phyloP scores from a whole-genome alignment of 768 basidiomycete genomes.

The Dentipellis sp. region DNA sequence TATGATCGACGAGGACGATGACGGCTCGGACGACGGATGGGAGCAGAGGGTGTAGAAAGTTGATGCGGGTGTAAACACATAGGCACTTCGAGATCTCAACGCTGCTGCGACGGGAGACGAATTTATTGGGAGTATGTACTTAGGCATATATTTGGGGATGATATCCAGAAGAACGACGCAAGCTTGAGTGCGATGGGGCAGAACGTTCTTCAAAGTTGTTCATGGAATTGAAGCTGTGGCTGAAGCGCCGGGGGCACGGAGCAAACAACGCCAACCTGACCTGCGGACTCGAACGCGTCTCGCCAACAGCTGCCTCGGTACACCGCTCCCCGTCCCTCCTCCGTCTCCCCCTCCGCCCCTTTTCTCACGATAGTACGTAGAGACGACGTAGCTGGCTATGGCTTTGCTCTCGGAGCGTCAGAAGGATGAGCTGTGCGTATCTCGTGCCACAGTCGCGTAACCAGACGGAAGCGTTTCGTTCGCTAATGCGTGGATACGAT shows the following conservation, averaged over 20 bases:
- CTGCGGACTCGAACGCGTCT: neutral
- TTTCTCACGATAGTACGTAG: neutral
- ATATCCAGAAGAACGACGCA: too few relatives aligned
- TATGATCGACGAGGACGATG: neutral
- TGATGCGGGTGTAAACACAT: too few relatives aligned
- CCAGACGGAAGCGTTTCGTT: neutral
- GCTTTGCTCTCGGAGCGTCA: neutral
- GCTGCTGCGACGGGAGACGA: too few relatives aligned
- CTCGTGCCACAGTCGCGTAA: neutral
- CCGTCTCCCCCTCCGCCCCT: neutral
- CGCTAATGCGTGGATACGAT: neutral
- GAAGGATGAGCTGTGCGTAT: constrained; percentile 1
- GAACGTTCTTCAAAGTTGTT: too few relatives aligned
- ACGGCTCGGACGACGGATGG: neutral
- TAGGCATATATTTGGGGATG: too few relatives aligned
- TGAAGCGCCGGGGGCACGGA: neutral
- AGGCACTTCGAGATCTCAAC: too few relatives aligned
- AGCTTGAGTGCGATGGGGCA: too few relatives aligned
- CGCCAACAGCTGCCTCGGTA: neutral
- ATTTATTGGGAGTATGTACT: too few relatives aligned
- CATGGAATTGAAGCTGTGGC: neutral
- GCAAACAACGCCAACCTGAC: neutral
- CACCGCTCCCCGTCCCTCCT: neutral
- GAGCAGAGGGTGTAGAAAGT: neutral
- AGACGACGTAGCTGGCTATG: neutral